Base-by-base conservation (phyloP, 1,284 basidiomycete genomes). In the Pseudozyma hubeiensis region DNA sequence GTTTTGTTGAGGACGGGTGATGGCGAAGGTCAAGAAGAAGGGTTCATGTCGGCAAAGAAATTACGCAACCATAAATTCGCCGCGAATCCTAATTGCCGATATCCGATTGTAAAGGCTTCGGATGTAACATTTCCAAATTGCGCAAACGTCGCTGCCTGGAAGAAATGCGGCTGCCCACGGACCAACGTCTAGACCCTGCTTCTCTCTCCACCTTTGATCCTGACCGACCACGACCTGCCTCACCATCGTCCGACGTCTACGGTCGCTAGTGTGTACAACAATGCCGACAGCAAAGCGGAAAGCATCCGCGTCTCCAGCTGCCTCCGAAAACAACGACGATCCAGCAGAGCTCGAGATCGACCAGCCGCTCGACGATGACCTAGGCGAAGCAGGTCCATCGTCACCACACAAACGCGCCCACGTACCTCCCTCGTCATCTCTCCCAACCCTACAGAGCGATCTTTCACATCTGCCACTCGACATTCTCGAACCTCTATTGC, bases 221-320 rank as follows among this genome's bases (percentile, higher is more conserved):
- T 24, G 17, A 43, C 9, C 41, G 13, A 41, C 17, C 41, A 19
- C 17, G n/a, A 34, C 24, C 24, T 24, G 24, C 24, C 4, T 33
- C 51, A 29, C 39, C 13, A 14, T 19, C 24, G 4, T 24, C 24
- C 24, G 24, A 24, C 24, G 4, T 4, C 24, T 4, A 1, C 4
- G 24, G 4, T 24, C 24, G 24, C 24, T 24, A 24, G 2, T 4
- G 24, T 24, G 4, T 1, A 24, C 24, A 24, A 24, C 6, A 24
- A 68, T 61, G 59, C 52, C 65, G 3, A 16, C 19, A 16, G 14
- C 17, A 37, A 68, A 68, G 48, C 41, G 59, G 11, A 68, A 68
- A 31, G 60, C 66, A 2, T 49, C 53, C 11, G 39, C 53, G n/a
- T 48, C 60, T 4, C 53, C 66, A n/a, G 49, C 49, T 10, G 13